Base-by-base conservation (phyloP, 805 yeast species). In the Phaffomyces thermotolerans region DNA sequence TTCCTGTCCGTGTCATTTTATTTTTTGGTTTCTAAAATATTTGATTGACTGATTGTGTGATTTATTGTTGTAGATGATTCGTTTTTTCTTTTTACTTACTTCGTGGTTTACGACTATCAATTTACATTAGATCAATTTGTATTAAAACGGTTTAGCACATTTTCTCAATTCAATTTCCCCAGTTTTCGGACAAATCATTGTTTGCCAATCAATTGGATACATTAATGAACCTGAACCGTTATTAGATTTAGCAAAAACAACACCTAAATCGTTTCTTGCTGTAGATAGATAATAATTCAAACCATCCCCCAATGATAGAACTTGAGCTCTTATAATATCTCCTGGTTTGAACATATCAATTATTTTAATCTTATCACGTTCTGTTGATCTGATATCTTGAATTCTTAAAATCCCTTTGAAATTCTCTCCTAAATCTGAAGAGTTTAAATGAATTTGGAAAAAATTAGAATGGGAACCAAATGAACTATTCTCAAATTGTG, bases 171-270 rank as follows among this genome's bases (percentile, higher is more conserved):
- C 97, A 12, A 78, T 63, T 9, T 72, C 75, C 2, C 96, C 96
- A 3, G 90, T 78, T 23, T 64, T 67, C 3, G 88, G 81, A 49
- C 85, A 79, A 29, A 83, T 73, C 98, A 95, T 93, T 12, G 88
- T 84, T 64, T 88, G 90, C 97, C 98, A 93, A 64, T 93, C 98
- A 36, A 88, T 65, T 2, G 99, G 95, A 53, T 81, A 83, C 87
- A 93, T 78, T 43, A 79, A 64, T 32, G 77, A 79, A 2, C 96
- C 96, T 4, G 79, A 79, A 15, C 81, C 82, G 49, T 73, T 76
- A 25, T 57, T 54, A 36, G 82, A 75, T 48, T 74, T 78, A 6
- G 98, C 97, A 62, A 90, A 85, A 1, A 93, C 81, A 4, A 93
- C 99, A 3, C 99, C 99, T 34, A 91, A 67, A 56, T 91, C 96